A percentile compares a stretch with the other conserved stretches of the same genome.
Conservation (phyloP, 108 stramenopile genomes). For the Conticribra weissflogii region DNA sequence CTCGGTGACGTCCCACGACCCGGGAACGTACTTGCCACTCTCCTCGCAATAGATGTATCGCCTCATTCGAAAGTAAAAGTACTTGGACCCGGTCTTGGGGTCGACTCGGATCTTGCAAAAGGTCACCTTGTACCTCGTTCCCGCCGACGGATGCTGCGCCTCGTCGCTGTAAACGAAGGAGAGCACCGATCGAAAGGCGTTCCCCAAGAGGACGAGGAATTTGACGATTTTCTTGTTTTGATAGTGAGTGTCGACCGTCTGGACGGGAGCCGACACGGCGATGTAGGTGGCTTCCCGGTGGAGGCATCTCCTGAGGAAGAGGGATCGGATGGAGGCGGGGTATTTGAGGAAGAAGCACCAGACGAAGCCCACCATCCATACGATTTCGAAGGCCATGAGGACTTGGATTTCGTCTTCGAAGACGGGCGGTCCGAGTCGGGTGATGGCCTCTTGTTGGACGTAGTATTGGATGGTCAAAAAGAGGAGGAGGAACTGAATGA, state of each 20-base stretch:
- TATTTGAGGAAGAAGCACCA: slow-evolving; percentile 51
- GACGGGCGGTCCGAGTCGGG: neutral
- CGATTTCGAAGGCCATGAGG: slow-evolving; percentile 55
- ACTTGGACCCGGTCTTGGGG: slow-evolving; percentile 37
- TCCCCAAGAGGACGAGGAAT: neutral
- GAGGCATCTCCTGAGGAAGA: slow-evolving; percentile 56
- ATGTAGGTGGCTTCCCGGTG: slow-evolving; percentile 52
- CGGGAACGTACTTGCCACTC: slow-evolving; percentile 30
- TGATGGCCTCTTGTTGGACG: slow-evolving; percentile 35
- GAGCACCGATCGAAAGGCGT: neutral
- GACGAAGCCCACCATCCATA: slow-evolving; percentile 56
- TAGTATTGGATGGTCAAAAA: slow-evolving; percentile 49
- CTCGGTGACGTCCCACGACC: slow-evolving; percentile 31
- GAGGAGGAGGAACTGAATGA: slow-evolving; percentile 40
- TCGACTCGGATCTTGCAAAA: slow-evolving; percentile 24
- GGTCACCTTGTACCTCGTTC: slow-evolving; percentile 4
- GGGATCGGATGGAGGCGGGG: slow-evolving; percentile 45
- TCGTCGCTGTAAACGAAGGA: slow-evolving; percentile 6
- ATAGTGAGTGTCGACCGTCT: neutral
- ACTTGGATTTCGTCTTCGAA: slow-evolving; percentile 62
- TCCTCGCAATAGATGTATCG: slow-evolving; percentile 45
- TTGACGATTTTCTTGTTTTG: neutral
- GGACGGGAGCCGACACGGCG: slow-evolving; percentile 32
- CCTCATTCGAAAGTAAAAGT: slow-evolving; percentile 53
- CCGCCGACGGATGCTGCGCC: neutral